Evolutionary conservation across 148 eudicot genomes (phyloP).

Genomic region (Vaccinium darrowii): DNA sequence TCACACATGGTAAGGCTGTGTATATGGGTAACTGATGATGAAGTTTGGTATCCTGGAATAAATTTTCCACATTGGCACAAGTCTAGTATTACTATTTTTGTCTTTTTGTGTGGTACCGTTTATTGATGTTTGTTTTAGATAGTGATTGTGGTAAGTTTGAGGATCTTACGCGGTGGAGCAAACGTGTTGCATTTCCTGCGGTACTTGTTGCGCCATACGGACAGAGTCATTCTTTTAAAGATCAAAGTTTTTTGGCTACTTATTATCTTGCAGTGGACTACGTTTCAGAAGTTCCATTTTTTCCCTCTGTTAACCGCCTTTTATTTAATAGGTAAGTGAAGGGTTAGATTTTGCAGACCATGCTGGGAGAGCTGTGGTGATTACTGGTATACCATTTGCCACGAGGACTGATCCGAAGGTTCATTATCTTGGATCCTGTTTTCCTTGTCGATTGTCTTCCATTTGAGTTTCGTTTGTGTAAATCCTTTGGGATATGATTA

Average conservation of each 20-base stretch:
- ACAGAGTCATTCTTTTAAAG: not conserved
- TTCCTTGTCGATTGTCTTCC: conserved; percentile 6
- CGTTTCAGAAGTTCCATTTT: conserved; percentile 2
- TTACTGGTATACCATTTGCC: conserved; percentile 94
- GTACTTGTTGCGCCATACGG: no score
- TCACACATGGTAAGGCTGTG: not conserved
- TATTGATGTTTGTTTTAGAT: not conserved
- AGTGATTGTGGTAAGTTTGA: no score
- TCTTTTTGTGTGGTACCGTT: not conserved
- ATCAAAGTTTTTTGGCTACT: not conserved
- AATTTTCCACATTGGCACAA: not conserved
- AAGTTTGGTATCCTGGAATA: not conserved
- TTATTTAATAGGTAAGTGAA: conserved; percentile 75
- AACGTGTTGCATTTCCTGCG: no score
- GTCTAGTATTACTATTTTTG: not conserved
- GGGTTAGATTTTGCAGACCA: conserved; percentile 97
- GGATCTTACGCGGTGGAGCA: no score
- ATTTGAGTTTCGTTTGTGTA: not conserved
- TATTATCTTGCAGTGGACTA: not conserved
- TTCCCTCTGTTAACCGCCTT: not conserved
- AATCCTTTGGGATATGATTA: not conserved
- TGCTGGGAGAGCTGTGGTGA: conserved; percentile 89
- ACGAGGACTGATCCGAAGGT: conserved; percentile 89
- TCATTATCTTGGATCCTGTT: conserved; percentile 12
- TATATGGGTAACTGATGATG: not conserved